Percentiles rank a stretch among this genome's conserved stretches.
Conservation (phyloP, 2,329 filamentous ascomycete species). For the Trichoderma asperellum region DNA sequence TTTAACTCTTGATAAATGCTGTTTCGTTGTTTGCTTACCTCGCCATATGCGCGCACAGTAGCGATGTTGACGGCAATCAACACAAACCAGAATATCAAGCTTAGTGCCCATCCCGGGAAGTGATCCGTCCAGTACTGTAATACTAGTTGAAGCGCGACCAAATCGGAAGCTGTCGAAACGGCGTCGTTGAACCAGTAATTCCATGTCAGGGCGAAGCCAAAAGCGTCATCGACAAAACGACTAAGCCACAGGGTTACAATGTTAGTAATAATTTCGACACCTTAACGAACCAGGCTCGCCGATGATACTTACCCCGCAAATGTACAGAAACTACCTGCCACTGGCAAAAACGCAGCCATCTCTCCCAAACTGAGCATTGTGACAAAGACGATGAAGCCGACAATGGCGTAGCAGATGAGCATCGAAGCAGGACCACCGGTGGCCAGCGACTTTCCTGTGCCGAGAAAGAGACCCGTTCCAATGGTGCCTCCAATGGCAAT, state of each 20-base stretch:
- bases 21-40: conserved; percentile 33
- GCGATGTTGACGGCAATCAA: conserved; percentile 51
- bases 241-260: conserved; percentile 29
- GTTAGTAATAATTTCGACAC: conserved; percentile 12
- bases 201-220: conserved; percentile 60
- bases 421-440: conserved; percentile 64
- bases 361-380: conserved; percentile 64
- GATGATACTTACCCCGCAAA: conserved; percentile 42
- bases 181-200: conserved; percentile 71
- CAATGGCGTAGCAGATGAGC: conserved; percentile 60
- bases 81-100: conserved; percentile 63
- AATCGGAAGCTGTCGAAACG: conserved; percentile 56
- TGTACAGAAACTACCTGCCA: conserved; percentile 61
- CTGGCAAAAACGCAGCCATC: conserved; percentile 58
- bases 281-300: conserved; percentile 30
- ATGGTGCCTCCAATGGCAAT: conserved; percentile 65
- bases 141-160: conserved; percentile 58
- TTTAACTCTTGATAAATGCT: background rate
- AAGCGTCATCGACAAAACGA: conserved; percentile 57
- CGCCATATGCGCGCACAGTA: conserved; percentile 43
- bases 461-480: conserved; percentile 65
- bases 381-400: conserved; percentile 60
- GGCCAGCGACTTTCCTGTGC: conserved; percentile 62
- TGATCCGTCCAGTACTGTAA: conserved; percentile 65
- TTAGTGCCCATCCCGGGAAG: conserved; percentile 66